Conservation (phyloP, 1,284 basidiomycete genomes). For the Cerioporus squamosus region DNA sequence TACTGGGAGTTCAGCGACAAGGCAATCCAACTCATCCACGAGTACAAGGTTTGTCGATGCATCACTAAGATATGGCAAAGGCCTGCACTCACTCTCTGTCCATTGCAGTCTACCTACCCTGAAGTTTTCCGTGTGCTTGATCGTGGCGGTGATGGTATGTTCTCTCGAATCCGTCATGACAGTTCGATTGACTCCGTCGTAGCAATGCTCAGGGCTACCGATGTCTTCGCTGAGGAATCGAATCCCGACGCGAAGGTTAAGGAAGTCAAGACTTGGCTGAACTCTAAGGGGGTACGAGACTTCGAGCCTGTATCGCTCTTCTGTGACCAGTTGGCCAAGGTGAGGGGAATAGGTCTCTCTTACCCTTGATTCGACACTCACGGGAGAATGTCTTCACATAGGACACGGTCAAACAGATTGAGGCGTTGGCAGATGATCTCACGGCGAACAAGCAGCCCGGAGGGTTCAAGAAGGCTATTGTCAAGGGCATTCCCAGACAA, state of each 20-base stretch:
- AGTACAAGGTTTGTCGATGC: slow-evolving; percentile 72
- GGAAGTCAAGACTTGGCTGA: slow-evolving; percentile 88
- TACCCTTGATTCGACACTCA: neutral
- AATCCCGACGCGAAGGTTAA: slow-evolving; percentile 75
- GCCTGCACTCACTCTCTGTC: neutral
- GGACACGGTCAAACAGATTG: slow-evolving; percentile 81
- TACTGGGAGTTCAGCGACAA: slow-evolving; percentile 96
- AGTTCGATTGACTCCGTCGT: neutral
- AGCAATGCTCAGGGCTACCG: slow-evolving; percentile 78
- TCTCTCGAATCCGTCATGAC: neutral
- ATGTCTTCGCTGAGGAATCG: slow-evolving; percentile 65
- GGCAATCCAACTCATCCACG: slow-evolving; percentile 79
- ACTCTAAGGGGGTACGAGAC: slow-evolving; percentile 84
- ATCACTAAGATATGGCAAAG: neutral
- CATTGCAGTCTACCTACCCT: slow-evolving; percentile 68
- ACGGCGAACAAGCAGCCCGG: slow-evolving; percentile 61
- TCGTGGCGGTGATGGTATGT: slow-evolving; percentile 67
- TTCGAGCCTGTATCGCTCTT: slow-evolving; percentile 93
- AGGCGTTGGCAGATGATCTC: slow-evolving; percentile 73
- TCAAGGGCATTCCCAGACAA: slow-evolving; percentile 93
- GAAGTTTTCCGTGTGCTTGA: slow-evolving; percentile 81
- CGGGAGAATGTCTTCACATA: slow-evolving; percentile 31
- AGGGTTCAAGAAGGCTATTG: slow-evolving; percentile 85
- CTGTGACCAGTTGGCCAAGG: slow-evolving; percentile 91
- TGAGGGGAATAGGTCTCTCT: slow-evolving; percentile 32